Conservation (phyloP, 78 protist species). For the Speleostelium caveatum region DNA sequence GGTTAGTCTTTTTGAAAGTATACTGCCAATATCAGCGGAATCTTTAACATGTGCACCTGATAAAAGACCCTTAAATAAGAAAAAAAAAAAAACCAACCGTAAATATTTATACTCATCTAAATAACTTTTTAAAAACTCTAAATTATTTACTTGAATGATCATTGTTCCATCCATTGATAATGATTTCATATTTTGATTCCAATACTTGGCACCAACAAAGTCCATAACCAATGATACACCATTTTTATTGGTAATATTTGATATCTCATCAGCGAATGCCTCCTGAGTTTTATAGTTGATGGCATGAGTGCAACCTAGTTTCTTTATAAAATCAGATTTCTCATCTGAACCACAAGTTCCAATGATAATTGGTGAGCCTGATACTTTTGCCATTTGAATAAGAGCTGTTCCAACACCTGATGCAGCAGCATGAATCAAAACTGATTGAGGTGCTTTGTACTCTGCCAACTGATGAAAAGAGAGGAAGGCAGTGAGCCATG, state of each 20-base stretch:
- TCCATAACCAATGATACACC: conserved; percentile 68
- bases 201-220: conserved; percentile 80
- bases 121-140: too few relatives aligned
- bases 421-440: conserved; percentile 87
- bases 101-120: neutral
- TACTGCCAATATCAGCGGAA: conserved; percentile 24
- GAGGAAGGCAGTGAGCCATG: conserved; percentile 88
- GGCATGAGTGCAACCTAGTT: conserved; percentile 51
- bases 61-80: conserved; percentile 9
- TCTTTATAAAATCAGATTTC: conserved; percentile 5
- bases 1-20: conserved; percentile 53
- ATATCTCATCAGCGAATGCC: conserved; percentile 4
- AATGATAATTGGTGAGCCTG: conserved; percentile 26
- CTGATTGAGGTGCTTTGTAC: conserved; percentile 23
- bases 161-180: conserved; percentile 67
- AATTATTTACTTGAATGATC: conserved; percentile 49
- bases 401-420: conserved; percentile 84
- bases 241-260: conserved; percentile 3
- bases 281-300: conserved; percentile 72
- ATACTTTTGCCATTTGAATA: conserved; percentile 48
- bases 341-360: conserved; percentile 62
- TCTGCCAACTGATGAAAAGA: conserved; percentile 50
- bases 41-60: conserved; percentile 44
- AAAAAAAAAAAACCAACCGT: neutral
- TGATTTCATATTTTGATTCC: conserved; percentile 74